Base-by-base conservation (phyloP, 208 protist species). In the Trypanosoma caninum region DNA sequence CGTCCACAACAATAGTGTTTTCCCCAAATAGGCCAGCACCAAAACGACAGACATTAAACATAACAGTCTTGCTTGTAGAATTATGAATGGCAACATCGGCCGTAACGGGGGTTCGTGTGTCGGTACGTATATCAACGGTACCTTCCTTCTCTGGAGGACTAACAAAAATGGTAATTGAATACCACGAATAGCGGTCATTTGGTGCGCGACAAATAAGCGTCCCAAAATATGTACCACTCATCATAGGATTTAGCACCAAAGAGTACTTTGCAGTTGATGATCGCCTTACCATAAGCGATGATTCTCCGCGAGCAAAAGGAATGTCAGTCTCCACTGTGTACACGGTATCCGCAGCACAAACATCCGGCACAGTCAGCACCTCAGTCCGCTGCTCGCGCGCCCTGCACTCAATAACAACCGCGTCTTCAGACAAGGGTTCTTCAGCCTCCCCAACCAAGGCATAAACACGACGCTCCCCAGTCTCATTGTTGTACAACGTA, bases 131-230 rank as follows among this genome's bases (percentile, higher is more conserved):
- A n/a, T 76, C 73, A 8, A 98, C 70, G 1, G 65, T 82, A 30
- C 77, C 78, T 62, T 98, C 96, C 67, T 89, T 84, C 50, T 93
- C 81, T 16, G 96, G 91, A 25, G 84, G 79, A 14, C 74, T 64
- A 3, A 91, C 87, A 51, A 55, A 54, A n/a, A 97, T 64, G 23
- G 95, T 82, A 23, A 97, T 63, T 20, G 76, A 79, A 73, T 91
- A 98, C 92, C 93, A 98, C 23, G 95, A 60, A 68, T 94, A 97
- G 13, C 88, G 80, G 13, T 79, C 88, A 59, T 91, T 68, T 28
- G 67, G 80, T 16, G 84, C 54, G 27, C 65, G 81, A 70, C 97
- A 97, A 11, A 88, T 80, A 41, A 98, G 72, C 25, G 75, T 91
- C 14, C 95, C 95, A 9, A 50, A 64, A 65, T 86, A 90, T 45